A percentile compares a stretch with the other conserved stretches of the same genome.
Evolutionary conservation across 2,329 filamentous ascomycete species (phyloP).

Genomic region (Ramularia endophylla): DNA sequence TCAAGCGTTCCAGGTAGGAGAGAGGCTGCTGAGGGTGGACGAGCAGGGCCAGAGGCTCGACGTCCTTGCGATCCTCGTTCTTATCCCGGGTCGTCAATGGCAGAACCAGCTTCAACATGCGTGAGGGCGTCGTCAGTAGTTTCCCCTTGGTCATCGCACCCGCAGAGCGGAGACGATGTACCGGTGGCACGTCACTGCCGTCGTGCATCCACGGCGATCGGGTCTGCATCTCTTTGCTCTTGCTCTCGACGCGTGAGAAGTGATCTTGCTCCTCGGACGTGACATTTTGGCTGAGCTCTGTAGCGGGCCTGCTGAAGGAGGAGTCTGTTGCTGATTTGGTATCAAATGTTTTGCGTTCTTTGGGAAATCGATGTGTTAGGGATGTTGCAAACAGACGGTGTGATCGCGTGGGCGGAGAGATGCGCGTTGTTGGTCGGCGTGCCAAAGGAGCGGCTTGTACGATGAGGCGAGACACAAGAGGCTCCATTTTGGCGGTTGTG

Average conservation of each 20-base stretch:
- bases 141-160: slow-evolving; percentile 66
- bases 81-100: slow-evolving; percentile 61
- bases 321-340: slow-evolving; percentile 20
- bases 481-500: slow-evolving; percentile 18
- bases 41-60: slow-evolving; percentile 80
- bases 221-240: slow-evolving; percentile 51
- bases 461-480: slow-evolving; percentile 23
- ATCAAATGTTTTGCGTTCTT: slow-evolving; percentile 15
- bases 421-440: slow-evolving; percentile 11
- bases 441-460: slow-evolving; percentile 19
- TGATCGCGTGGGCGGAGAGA: slow-evolving; percentile 9
- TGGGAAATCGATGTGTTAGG: slow-evolving; percentile 5
- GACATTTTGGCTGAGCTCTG: slow-evolving; percentile 39
- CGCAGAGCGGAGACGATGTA: slow-evolving; percentile 45
- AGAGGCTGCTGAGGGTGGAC: slow-evolving; percentile 87
- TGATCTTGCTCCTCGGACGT: slow-evolving; percentile 42
- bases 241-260: slow-evolving; percentile 37
- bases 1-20: slow-evolving; percentile 81
- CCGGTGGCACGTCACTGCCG: slow-evolving; percentile 54
- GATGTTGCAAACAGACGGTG: slow-evolving; percentile 9
- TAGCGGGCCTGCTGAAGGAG: slow-evolving; percentile 31
- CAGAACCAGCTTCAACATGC: slow-evolving; percentile 73
- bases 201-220: slow-evolving; percentile 62
- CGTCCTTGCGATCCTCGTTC: slow-evolving; percentile 57
- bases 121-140: slow-evolving; percentile 71